Base-by-base conservation (phyloP, 1,284 basidiomycete species). In the Athelia sp. region DNA sequence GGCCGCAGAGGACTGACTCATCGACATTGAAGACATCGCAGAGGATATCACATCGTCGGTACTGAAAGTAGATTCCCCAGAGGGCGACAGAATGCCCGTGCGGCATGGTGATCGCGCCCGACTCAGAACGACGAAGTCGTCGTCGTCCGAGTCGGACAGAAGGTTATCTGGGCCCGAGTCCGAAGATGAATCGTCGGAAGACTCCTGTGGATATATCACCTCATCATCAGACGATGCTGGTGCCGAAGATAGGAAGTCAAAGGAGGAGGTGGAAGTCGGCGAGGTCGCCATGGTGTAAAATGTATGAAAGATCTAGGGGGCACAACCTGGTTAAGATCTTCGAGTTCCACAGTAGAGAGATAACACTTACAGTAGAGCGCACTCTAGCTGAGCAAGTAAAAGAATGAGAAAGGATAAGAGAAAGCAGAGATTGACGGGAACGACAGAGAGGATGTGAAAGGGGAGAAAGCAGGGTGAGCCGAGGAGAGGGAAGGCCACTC, bases 221-320 rank as follows among this genome's bases (percentile, higher is more conserved):
- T 82, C 78, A 52, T 83, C 79, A 52, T 78, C 80, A 15, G 72
- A 75, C 21, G 65, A 63, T 34, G 59, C 61, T 49, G 47, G 54
- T 54, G 45, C 45, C 26, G 52, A 51, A 13, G 66, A 66, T 51
- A 66, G 64, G 48, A 62, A 63, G 44, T 62, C 60, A 52, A 58
- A 62, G 13, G 60, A 63, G 13, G 60, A 61, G 10, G 54, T 50
- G 10, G 60, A 55, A 14, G 56, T 59, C 22, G 61, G 58, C 32
- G 61, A 59, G 17, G 26, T 29, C 26, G 26, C 26, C 26, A 29
- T 29, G 26, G 26, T 29, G n/a, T n/a, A n/a, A n/a, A n/a, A 29
- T 6, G 26, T 29, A 29, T 29, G 22, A 35, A 43, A 18, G 43
- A 31, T 22, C 22, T 38, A 43, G 43, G 45, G 36, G 21, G 43